Conservation (phyloP, 208 protist genomes). For the Trypanosoma congolense region DNA sequence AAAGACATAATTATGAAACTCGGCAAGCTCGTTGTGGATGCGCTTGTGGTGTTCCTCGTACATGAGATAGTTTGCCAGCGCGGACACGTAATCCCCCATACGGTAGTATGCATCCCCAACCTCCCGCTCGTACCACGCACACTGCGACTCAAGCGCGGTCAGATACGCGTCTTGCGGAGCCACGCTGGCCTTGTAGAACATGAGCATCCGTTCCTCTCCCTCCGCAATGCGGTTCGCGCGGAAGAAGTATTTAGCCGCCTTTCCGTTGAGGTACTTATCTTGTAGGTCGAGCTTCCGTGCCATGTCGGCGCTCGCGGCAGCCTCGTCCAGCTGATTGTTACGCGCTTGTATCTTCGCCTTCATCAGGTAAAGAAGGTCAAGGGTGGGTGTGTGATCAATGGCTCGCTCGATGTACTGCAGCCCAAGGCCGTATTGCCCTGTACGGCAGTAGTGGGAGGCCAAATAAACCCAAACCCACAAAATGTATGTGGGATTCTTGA, state of each 20-base stretch:
- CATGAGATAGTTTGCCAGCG: constrained; percentile 88
- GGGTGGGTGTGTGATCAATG: constrained; percentile 94
- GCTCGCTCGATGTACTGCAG: constrained; percentile 83
- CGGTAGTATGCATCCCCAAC: constrained; percentile 83
- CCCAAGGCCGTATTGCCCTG: constrained; percentile 57
- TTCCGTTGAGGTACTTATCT: constrained; percentile 95
- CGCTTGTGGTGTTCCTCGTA: constrained; percentile 91
- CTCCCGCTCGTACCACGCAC: constrained; percentile 95
- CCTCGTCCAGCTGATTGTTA: constrained; percentile 72
- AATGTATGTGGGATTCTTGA: constrained; percentile 63
- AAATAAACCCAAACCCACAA: constrained; percentile 89
- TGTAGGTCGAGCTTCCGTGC: constrained; percentile 93
- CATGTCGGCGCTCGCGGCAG: constrained; percentile 72
- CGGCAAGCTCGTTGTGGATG: constrained; percentile 92
- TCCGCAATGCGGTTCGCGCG: constrained; percentile 75
- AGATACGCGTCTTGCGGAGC: constrained; percentile 65
- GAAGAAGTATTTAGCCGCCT: constrained; percentile 90
- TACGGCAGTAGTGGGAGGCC: constrained; percentile 85
- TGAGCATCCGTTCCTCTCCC: constrained; percentile 80
- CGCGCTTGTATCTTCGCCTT: constrained; percentile 85
- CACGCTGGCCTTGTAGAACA: constrained; percentile 82
- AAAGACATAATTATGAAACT: constrained; percentile 97
- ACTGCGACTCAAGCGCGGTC: constrained; percentile 92
- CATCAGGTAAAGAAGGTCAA: constrained; percentile 90
- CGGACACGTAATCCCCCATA: constrained; percentile 75